phyloP scores from a whole-genome alignment of 805 yeast species.

The Metschnikowia amazonensis region DNA sequence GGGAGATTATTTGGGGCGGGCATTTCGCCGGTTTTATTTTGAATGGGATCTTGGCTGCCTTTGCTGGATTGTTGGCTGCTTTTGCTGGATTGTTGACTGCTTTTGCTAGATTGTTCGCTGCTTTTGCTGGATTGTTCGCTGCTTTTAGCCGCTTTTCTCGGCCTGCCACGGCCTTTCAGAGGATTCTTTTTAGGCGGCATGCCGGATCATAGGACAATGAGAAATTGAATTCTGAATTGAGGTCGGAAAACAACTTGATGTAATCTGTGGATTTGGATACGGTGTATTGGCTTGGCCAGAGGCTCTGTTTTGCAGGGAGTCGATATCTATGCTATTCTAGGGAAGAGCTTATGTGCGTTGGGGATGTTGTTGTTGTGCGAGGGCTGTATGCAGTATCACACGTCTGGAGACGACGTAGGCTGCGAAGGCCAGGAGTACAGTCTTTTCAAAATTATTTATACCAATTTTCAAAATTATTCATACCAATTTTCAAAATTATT shows the following conservation, averaged over 20 bases:
- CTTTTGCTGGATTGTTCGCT: background rate
- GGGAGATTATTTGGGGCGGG: background rate
- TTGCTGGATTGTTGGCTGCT: background rate
- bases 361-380: background rate
- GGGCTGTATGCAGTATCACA: background rate
- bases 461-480: too few relatives aligned
- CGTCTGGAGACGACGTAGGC: background rate
- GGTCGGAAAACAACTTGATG: background rate
- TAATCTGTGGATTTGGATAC: background rate
- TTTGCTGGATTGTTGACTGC: background rate
- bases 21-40: background rate
- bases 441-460: too few relatives aligned
- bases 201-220: background rate
- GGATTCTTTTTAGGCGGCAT: slow-evolving; percentile 14
- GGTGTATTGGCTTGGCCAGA: background rate
- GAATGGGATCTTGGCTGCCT: background rate
- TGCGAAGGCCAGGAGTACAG: too few relatives aligned
- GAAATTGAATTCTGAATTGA: too few relatives aligned
- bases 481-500: too few relatives aligned
- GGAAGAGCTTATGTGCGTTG: background rate
- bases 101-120: background rate
- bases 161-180: slow-evolving; percentile 3
- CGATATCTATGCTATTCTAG: background rate
- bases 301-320: background rate
- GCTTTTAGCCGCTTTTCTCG: background rate